A percentile compares a stretch with the other conserved stretches of the same genome.
Conservation (phyloP, 108 stramenopile species). For the Parietichytrium sp. region DNA sequence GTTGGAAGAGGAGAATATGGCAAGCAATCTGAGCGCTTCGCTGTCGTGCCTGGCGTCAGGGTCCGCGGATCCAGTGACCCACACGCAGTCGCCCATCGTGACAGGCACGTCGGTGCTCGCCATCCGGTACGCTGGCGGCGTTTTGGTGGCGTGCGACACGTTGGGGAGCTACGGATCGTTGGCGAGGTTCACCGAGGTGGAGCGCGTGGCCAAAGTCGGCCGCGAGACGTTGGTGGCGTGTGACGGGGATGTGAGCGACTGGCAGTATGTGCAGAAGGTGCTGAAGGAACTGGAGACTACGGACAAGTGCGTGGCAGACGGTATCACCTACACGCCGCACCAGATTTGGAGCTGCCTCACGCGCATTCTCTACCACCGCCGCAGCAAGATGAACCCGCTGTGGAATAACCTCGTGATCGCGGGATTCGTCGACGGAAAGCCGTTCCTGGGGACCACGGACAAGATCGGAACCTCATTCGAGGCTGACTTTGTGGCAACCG, state of each 20-base stretch:
- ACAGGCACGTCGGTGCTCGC: slow-evolving; percentile 95
- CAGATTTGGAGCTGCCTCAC: slow-evolving; percentile 48
- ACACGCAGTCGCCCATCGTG: slow-evolving; percentile 86
- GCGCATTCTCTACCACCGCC: slow-evolving; percentile 40
- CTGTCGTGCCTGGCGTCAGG: too few species aligned
- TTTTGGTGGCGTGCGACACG: slow-evolving; percentile 95
- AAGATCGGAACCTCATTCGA: slow-evolving; percentile 92
- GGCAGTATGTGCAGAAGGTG: slow-evolving; percentile 75
- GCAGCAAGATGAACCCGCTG: slow-evolving; percentile 90
- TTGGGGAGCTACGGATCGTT: slow-evolving; percentile 85
- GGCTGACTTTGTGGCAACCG: slow-evolving; percentile 91
- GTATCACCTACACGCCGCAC: slow-evolving; percentile 49
- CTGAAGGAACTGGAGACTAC: slow-evolving; percentile 71
- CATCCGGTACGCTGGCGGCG: slow-evolving; percentile 85
- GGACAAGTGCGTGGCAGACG: slow-evolving; percentile 60
- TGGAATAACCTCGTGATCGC: slow-evolving; percentile 95
- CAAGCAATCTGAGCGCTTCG: too few species aligned
- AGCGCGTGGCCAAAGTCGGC: slow-evolving; percentile 71
- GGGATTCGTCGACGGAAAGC: slow-evolving; percentile 61
- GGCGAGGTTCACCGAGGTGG: slow-evolving; percentile 88
- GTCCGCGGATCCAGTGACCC: slow-evolving; percentile 52
- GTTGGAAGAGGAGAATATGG: too few species aligned
- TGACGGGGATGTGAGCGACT: slow-evolving; percentile 91
- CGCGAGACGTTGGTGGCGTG: slow-evolving; percentile 80
- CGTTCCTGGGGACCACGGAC: slow-evolving; percentile 87